Base-by-base conservation (phyloP, 768 basidiomycete species). In the Rhodotorula kratochvilovae region DNA sequence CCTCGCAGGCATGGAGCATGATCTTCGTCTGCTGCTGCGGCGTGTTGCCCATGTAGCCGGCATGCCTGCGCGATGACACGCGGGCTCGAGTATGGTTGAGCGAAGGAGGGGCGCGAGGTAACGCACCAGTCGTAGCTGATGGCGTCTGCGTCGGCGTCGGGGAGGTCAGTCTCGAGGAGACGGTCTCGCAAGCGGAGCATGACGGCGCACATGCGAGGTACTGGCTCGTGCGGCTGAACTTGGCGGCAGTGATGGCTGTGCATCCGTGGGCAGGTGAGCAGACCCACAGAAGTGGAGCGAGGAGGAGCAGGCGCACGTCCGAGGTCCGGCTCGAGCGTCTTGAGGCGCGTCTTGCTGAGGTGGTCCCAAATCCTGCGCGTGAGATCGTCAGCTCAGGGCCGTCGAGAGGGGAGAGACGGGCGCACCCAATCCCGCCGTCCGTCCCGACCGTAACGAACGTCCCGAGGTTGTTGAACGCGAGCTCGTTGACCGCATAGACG, bases 401-500 rank as follows among this genome's bases (percentile, higher is more conserved):
- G 39, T 39, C 21, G 11, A 48, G 68, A 71, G 81, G 84, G 59
- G 94, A 93, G 48, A 31, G 25, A 21, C 87, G 82, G 93, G 95
- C 82, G 80, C 89, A 91, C 84, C 91, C 89, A 78, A 93, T 87
- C 5, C 88, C 88, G 29, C 91, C 91, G 74, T 93, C 91, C 53
- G 60, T 77, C 82, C 89, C 90, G 70, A 86, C 88, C 36, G 90
- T 92, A 31, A 87, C 89, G 79, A 92, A 91, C 5, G 91, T 92
- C 63, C 89, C 90, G 66, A 90, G 86, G 7, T 86, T 85, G 78
- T 93, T 90, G 84, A 92, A 92, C 25, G 86, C 85, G 68, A 93
- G 91, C 70, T 88, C 86, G 70, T 94, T 94, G 42, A 94, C 90
- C 2, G 90, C 85, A 76, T 85, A 92, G 8, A 92, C 88, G 54